Evolutionary conservation across 2,329 filamentous ascomycete genomes (phyloP), one percentile per base, ranked within the genome.

Genomic region (Ambrosiella cleistominuta): DNA sequence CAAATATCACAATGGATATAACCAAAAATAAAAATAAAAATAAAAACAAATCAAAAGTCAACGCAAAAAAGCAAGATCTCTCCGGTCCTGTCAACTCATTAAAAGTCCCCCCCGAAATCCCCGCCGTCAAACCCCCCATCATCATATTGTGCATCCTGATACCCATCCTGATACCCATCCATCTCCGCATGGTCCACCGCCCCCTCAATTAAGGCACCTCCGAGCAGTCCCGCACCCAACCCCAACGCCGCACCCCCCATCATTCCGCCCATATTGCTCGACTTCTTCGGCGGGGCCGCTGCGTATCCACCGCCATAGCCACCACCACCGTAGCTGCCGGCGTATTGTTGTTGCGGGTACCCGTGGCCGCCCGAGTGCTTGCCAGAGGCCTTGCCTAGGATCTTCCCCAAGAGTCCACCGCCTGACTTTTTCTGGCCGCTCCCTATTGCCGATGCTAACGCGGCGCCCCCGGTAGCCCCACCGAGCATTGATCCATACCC

Each of bases 151-250:
- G 65, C 66, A 56, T 65, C 65, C 13, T 70, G 57, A 60, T 68
- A 73, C 58, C 74, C 74, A 0, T 75, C 69, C 45, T 70, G 64
- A 58, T 76, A 83, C 37, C 78, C 77, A 4, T 80, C 73, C 61
- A 83, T 70, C 63, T 86, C 70, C 52, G 76, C 67, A 61, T 83
- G 79, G 58, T 85, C 71, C 55, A 90, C 74, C 1, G 83, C 82
- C 65, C 85, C 75, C 1, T 76, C 83, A 38, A 95, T 69, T 65
- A 95, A 62, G 62, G 81, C 78, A 58, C 89, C 89, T 64, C 88
- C 90, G 1, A 95, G 65, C 66, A 95, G 66, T 68, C 89, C 89
- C 62, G 85, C 89, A 63, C 88, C 89, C 3, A 87, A 69, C 71
- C 89, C 89, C 49, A 95, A 72, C 19, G 86, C 86, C 7, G 83